Conservation (phyloP, 1,139 yeast genomes). For the Citeromyces hawaiiensis region DNA sequence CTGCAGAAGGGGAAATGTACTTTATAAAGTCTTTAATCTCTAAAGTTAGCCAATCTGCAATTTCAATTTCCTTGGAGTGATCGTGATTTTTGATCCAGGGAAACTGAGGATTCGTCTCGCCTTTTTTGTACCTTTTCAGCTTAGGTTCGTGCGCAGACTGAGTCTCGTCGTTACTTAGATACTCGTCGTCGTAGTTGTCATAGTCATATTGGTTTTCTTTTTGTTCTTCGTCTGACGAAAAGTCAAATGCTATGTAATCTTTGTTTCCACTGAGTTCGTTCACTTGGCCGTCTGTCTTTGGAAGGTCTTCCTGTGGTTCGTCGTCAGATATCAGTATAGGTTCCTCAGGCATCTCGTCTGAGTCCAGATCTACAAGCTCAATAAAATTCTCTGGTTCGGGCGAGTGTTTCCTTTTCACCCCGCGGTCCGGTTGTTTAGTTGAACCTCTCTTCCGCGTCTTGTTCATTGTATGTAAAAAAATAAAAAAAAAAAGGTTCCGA, state of each 20-base stretch:
- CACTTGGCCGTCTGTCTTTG: background rate
- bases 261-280: conserved; percentile 33
- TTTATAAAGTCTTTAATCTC: conserved; percentile 82
- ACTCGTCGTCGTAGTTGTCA: conserved; percentile 13
- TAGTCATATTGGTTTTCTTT: conserved; percentile 7
- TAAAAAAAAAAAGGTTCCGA: too few relatives aligned
- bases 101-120: conserved; percentile 26
- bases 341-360: background rate
- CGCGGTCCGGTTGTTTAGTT: background rate
- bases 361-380: background rate
- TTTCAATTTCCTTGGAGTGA: conserved; percentile 60
- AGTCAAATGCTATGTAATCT: conserved; percentile 51
- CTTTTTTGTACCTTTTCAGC: conserved; percentile 12
- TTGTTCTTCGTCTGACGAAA: conserved; percentile 25
- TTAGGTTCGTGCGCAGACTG: conserved; percentile 7
- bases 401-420: background rate
- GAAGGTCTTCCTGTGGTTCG: background rate
- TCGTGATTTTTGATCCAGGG: conserved; percentile 79
- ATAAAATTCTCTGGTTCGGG: background rate
- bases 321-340: background rate
- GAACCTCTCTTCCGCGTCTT: too few relatives aligned
- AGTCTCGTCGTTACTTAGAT: conserved; percentile 18
- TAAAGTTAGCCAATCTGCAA: conserved; percentile 78
- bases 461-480: too few relatives aligned
- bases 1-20: conserved; percentile 75